Conservation (phyloP, 2,329 filamentous ascomycete species). For the Monilinia laxa region DNA sequence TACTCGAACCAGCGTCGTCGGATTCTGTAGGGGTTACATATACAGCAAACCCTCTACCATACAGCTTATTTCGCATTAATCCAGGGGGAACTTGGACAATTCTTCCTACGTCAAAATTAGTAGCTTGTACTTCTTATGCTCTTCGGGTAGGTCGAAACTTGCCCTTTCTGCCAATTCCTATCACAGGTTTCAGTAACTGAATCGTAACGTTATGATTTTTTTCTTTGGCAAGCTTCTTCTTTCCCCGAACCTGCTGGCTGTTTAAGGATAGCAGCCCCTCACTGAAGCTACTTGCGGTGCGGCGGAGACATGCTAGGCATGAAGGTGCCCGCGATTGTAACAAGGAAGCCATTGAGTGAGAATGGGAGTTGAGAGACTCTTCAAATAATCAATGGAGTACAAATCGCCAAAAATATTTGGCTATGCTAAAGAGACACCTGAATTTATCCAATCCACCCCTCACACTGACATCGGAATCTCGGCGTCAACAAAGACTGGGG, state of each 20-base stretch:
- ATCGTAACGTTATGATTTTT: constrained; percentile 45
- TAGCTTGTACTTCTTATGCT: neutral
- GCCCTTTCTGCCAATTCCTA: constrained; percentile 51
- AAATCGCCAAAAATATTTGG: constrained; percentile 22
- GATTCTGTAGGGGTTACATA: constrained; percentile 50
- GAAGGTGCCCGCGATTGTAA: constrained; percentile 34
- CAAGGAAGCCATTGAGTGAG: constrained; percentile 35
- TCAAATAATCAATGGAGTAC: constrained; percentile 3
- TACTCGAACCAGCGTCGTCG: constrained; percentile 44
- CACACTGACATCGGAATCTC: constrained; percentile 11
- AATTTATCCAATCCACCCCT: constrained; percentile 11
- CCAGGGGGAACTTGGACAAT: constrained; percentile 53
- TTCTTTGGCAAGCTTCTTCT: constrained; percentile 47
- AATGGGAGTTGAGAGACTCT: neutral
- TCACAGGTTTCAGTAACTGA: constrained; percentile 52
- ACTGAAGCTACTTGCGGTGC: constrained; percentile 32
- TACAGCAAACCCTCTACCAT: constrained; percentile 50
- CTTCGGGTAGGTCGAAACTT: constrained; percentile 29
- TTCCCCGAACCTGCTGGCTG: constrained; percentile 44
- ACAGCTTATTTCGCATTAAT: constrained; percentile 56
- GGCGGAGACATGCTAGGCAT: constrained; percentile 37
- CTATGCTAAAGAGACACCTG: constrained; percentile 6
- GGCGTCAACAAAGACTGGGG: constrained; percentile 10
- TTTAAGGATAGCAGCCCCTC: constrained; percentile 29
- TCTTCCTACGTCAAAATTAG: constrained; percentile 44